Conservation (phyloP, 768 basidiomycete genomes). For the Pleurotus ostreatus region DNA sequence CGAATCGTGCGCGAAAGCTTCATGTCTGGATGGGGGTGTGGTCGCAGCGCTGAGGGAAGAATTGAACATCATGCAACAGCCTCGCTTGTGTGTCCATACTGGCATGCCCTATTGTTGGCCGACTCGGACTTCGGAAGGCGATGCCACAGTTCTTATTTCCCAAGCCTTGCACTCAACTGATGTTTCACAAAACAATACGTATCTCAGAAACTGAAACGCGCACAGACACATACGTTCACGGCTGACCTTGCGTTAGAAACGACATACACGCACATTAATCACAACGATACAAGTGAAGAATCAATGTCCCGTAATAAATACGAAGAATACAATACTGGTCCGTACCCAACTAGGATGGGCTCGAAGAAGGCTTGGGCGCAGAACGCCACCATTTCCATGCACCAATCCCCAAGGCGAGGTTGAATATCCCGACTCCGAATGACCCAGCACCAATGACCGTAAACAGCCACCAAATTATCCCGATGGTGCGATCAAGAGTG, state of each 20-base stretch:
- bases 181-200: no score
- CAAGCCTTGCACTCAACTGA: no score
- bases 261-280: no score
- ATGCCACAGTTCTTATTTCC: background rate
- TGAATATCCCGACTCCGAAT: constrained; percentile 62
- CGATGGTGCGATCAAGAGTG: constrained; percentile 67
- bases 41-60: background rate
- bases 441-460: constrained; percentile 77
- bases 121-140: background rate
- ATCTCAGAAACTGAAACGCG: no score
- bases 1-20: constrained; percentile 10
- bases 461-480: constrained; percentile 76
- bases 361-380: constrained; percentile 12
- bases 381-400: constrained; percentile 60
- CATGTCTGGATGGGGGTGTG: background rate
- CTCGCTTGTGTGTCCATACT: background rate
- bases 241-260: no score
- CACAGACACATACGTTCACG: no score
- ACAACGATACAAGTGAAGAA: no score
- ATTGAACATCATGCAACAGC: background rate
- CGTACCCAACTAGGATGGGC: background rate
- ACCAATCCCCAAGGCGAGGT: constrained; percentile 64
- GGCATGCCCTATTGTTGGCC: background rate
- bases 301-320: background rate
- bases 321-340: background rate